Base-by-base conservation (phyloP, 2,329 filamentous ascomycete genomes). In the Microdochium trichocladiopsis region DNA sequence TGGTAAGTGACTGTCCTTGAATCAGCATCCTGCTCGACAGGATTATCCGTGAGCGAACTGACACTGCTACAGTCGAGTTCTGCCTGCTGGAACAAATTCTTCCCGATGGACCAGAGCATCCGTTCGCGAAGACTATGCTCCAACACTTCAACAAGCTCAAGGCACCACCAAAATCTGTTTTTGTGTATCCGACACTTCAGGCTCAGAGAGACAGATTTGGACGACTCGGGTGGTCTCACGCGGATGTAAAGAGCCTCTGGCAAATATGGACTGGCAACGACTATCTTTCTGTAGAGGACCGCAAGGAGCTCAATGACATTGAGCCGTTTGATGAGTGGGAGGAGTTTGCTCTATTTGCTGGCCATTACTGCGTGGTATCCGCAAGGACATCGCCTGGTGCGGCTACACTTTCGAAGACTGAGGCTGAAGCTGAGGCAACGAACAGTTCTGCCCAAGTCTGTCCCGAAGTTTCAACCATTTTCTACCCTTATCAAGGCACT, bases 241-340 rank as follows among this genome's bases (percentile, higher is more conserved):
- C 86, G 16, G 70, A 78, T 14, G 79, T 83, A 47, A 79, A 80
- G 64, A 89, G 85, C 60, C 73, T 96, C 11, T 96, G 92, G 90
- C 80, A 90, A 52, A 74, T 91, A 1, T 96, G 92, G 92, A 82
- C 79, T 11, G 82, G 88, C 57, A 73, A 82, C 14, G 63, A 71
- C 2, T 92, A 92, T 65, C 69, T 95, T 21, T 75, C 74, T 5
- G 62, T 76, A 1, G 68, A 75, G 1, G 78, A 89, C 55, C 79
- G 89, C 56, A 71, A 65, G 33, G 71, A 70, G 11, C 70, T 96
- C 14, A 86, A 96, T 59, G 63, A 71, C 1, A 69, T 91, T 16
- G 93, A 96, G 63, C 83, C 87, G 1, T 96, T 97, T 63, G 93
- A 97, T 66, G 92, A 96, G 69, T 96, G 90, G 90, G 93, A 97